Evolutionary conservation across 331 rosid species (phyloP).

Genomic region (Erythrophleum ivorense): DNA sequence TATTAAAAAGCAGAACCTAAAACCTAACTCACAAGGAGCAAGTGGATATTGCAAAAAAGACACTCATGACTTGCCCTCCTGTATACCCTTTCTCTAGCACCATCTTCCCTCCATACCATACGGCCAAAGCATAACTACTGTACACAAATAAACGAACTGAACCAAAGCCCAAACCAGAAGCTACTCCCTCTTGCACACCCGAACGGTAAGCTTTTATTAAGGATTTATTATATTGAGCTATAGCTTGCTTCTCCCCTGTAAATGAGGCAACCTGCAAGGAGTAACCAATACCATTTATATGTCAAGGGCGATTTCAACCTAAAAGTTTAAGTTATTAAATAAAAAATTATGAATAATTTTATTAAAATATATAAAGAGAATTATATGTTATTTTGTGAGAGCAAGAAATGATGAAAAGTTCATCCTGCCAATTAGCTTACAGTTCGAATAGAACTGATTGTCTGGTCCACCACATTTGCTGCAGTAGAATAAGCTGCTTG

Average conservation of each 20-base stretch:
- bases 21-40: constrained; percentile 75
- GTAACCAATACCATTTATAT: constrained; percentile 12
- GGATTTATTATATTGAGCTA: constrained; percentile 59
- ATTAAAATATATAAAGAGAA: too few relatives aligned
- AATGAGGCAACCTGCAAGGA: constrained; percentile 78
- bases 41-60: constrained; percentile 60
- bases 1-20: constrained; percentile 22
- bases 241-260: constrained; percentile 84
- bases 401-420: constrained; percentile 20
- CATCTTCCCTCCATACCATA: constrained; percentile 91
- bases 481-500: constrained; percentile 81
- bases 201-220: constrained; percentile 64
- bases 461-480: constrained; percentile 77
- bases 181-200: constrained; percentile 77
- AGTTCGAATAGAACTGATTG: constrained; percentile 78
- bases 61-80: constrained; percentile 70
- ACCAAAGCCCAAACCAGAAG: constrained; percentile 73
- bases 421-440: constrained; percentile 50
- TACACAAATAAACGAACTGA: constrained; percentile 44
- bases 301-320: not conserved
- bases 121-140: constrained; percentile 57
- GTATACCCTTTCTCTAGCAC: constrained; percentile 77
- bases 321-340: not conserved
- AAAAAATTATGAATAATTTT: not conserved
- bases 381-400: not conserved